phyloP scores from a whole-genome alignment of 1,284 basidiomycete species.

The Ustilago shanxiensis region DNA sequence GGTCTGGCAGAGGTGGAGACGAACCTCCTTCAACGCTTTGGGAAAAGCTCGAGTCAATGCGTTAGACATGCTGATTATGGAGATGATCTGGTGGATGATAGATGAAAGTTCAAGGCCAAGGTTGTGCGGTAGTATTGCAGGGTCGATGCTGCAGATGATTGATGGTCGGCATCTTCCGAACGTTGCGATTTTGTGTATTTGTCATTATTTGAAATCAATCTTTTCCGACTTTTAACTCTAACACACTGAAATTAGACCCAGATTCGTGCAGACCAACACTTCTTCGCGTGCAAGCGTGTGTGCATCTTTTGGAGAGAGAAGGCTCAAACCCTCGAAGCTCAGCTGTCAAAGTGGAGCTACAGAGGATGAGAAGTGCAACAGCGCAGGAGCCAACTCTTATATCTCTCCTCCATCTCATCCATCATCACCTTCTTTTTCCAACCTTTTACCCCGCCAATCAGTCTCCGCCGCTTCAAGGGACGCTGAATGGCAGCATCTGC shows the following conservation, averaged over 20 bases:
- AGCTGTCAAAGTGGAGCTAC: background rate
- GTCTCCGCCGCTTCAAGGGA: background rate
- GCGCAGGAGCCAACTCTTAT: background rate
- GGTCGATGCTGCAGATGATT: constrained; percentile 5
- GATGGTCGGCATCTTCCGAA: constrained; percentile 6
- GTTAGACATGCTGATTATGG: constrained; percentile 52
- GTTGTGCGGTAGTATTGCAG: constrained; percentile 3
- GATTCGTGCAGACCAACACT: constrained; percentile 25
- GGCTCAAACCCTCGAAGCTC: background rate
- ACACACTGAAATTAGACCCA: background rate
- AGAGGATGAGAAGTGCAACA: background rate
- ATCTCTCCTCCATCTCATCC: background rate
- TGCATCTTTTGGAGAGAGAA: constrained; percentile 3
- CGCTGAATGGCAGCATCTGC: constrained; percentile 8
- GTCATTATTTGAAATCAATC: constrained; percentile 24
- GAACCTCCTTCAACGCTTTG: constrained; percentile 66
- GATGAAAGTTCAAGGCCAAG: constrained; percentile 3
- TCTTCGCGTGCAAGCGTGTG: background rate
- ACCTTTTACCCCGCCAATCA: too few relatives aligned
- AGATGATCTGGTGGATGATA: constrained; percentile 14
- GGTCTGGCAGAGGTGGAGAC: constrained; percentile 68
- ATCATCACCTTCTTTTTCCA: background rate
- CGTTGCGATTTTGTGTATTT: constrained; percentile 14
- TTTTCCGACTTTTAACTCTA: background rate
- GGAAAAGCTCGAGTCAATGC: constrained; percentile 63